Conservation (phyloP, 352 stramenopile genomes). For the Globisporangium takayamanum region DNA sequence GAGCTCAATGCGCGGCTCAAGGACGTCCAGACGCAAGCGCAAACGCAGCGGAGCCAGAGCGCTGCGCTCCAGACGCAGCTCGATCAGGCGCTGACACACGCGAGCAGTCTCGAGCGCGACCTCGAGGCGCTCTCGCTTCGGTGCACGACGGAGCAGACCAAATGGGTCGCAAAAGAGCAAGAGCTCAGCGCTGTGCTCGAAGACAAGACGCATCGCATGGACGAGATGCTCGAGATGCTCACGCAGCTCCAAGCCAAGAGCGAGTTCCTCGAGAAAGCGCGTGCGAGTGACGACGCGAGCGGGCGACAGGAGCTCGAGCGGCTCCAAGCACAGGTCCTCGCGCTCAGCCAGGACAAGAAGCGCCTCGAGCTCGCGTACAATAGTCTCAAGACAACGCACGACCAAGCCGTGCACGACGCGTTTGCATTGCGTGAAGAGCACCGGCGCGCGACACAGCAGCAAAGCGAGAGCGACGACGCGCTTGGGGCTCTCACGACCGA, state of each 20-base stretch:
- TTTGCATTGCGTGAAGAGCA: conserved; percentile 31
- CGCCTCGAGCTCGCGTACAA: conserved; percentile 23
- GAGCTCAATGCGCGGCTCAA: conserved; percentile 25
- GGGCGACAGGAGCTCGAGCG: conserved; percentile 31
- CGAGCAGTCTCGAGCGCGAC: conserved; percentile 19
- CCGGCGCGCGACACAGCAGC: conserved; percentile 16
- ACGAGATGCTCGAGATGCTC: conserved; percentile 64
- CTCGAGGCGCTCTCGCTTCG: conserved; percentile 19
- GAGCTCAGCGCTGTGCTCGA: conserved; percentile 26
- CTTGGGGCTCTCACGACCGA: conserved; percentile 16
- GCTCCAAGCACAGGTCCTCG: conserved; percentile 29
- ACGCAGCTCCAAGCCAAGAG: conserved; percentile 44
- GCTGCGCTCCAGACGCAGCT: conserved; percentile 18
- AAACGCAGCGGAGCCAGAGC: conserved; percentile 13
- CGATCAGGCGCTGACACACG: conserved; percentile 7
- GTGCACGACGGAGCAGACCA: conserved; percentile 22
- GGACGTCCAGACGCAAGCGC: conserved; percentile 24
- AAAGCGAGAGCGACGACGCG: conserved; percentile 31
- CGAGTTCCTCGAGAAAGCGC: conserved; percentile 45
- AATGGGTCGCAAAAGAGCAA: conserved; percentile 23
- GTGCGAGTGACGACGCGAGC: conserved; percentile 30
- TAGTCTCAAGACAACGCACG: conserved; percentile 20
- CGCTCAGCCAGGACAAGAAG: conserved; percentile 32
- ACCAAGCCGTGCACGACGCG: conserved; percentile 23
- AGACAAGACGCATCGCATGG: conserved; percentile 42